Base-by-base conservation (phyloP, 768 basidiomycete species). In the Austroboletus eburneus region DNA sequence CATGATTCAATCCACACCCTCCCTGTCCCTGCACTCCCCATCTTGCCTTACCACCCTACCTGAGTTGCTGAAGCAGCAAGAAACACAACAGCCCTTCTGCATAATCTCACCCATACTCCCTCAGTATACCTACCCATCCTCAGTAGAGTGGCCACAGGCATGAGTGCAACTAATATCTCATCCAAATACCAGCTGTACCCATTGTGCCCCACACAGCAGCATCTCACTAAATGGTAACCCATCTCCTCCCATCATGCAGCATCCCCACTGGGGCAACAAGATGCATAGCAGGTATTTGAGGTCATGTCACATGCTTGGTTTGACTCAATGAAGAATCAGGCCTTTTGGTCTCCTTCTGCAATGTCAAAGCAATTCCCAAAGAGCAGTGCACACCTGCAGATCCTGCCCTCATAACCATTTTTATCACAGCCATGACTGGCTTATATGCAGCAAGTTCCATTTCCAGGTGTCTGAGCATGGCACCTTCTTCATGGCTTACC, bases 381-480 rank as follows among this genome's bases (percentile, higher is more conserved):
- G 14, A 39, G 0, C 25, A 24, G 9, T 37, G 51, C 0, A 24
- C 46, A 0, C 60, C 64, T 0, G 54, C 50, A 0, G 2, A 3
- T 7, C 10, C 51, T 0, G n/a, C 29, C 1, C 42, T 65, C 5
- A 42, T 65, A 0, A 40, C 46, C 0, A 10, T 38, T 0, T 65
- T 62, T 37, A 38, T 62, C 2, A 44, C 62, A 0, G 9, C 13
- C 3, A 7, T 42, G 0, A 20, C 37, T 0, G 32, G 34, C 2
- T 1, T 17, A 2, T 55, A 59, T 9, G 33, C 58, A 0, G 51
- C 44, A 2, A 43, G 23, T 3, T 52, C 58, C 0, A 17, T 61
- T 9, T 7, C 33, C 1, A 61, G 59, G 43, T 0, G 32, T 68
- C 0, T 48, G 49, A 0, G 58, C 59, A 0, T 68, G 62, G 64